Base-by-base conservation (phyloP, 2,329 filamentous ascomycete genomes). In the Fusarium tricinctum region DNA sequence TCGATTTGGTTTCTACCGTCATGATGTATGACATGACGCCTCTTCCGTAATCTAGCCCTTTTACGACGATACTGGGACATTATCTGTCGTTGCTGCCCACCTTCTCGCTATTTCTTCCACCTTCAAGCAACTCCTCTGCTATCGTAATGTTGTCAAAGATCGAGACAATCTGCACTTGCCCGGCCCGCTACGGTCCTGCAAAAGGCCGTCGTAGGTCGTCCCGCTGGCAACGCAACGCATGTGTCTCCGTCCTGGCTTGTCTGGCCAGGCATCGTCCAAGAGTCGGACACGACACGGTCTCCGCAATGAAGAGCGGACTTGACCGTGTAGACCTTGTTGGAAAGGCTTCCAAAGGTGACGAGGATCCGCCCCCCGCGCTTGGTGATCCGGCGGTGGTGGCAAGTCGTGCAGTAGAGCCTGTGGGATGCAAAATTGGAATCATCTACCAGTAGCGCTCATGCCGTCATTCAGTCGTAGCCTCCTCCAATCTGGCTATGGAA, bases 401-500 rank as follows among this genome's bases (percentile, higher is more conserved):
- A 71, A 58, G 62, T 67, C 59, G 56, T 73, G 63, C 59, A 69
- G 66, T 65, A 72, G 66, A 72, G 69, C 66, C 73, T 58, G 57
- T 65, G 54, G 64, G 71, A 74, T 74, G 73, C 69, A 74, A 74
- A 74, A 73, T 68, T 66, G 62, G 58, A 66, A 73, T 75, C 74
- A 70, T 69, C 70, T 73, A 71, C 65, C 73, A 68, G 62, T 74
- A 63, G 63, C 63, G 58, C 67, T 74, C 68, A 63, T 56, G 38
- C 58, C 28, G 53, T 72, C 66, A 52, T 76, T 86, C 84, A 86
- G 75, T 86, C 84, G 70, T 85, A 86, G 62, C 84, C 84, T 20
- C 85, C 83, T 67, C 93, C 94, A 71, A 97, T 89, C 80, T 98
- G 96, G 82, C 94, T 97, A 65, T 95, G 94, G 82, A 98, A 99